Evolutionary conservation across 306 rosid species (phyloP), one percentile per base, ranked within the genome.

Genomic region (Myrica gale): DNA sequence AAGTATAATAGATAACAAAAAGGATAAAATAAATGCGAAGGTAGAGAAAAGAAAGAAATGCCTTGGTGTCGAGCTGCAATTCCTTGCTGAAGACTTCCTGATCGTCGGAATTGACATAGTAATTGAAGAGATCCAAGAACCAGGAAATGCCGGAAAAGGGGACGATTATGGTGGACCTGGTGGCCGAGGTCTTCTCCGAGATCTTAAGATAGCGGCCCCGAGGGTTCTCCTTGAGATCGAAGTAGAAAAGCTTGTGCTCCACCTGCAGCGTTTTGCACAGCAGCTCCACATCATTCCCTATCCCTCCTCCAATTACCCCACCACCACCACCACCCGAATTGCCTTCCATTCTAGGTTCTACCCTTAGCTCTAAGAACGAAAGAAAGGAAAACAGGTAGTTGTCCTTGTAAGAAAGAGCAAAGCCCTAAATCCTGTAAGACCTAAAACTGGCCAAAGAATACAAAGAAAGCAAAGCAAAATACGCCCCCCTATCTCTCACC

Each of bases 211-310:
- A 96, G 1, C 98, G 96, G 21, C 99, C 99, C 9, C 99, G 94
- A 72, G 98, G 99, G 65, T 96, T 96, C 87, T 96, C 99, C 86
- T 96, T 96, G 70, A 96, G 98, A 89, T 96, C 99, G 86, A 96
- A 96, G 97, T 96, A 96, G 74, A 96, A 96, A 3, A 96, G 89
- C 84, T 96, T 96, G 85, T 96, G 99, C 79, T 96, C 99, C 69
- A 96, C 99, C 86, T 96, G 99, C 68, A 96, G 89, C 10, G 99
- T 96, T 60, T 96, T 96, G 75, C 98, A 96, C 32, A 96, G 91
- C 69, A 96, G 81, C 86, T 96, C 99, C 67, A 92, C 98, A 71
- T 96, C 97, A 76, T 85, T 89, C 41, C 91, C 90, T 15, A 81
- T 87, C 9, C 87, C 81, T 5, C 87, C 87, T 0, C 79, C 70